These are phyloP conservation scores for Cystobasidium tubakii DNA, from an alignment of 768 basidiomycete genomes.

Conservation along the genomic window DNA sequence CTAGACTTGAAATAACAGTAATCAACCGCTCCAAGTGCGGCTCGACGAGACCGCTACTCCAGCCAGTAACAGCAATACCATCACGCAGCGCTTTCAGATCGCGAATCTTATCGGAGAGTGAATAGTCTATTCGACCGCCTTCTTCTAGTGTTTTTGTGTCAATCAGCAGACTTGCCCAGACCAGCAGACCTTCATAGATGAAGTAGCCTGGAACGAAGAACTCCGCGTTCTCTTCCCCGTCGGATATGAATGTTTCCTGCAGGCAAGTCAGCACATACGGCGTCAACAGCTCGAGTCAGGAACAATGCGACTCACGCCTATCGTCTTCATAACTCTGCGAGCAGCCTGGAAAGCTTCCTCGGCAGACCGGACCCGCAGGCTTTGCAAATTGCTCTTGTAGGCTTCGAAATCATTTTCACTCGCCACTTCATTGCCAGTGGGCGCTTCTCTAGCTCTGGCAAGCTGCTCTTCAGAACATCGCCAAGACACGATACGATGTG, in stretches of 20 bases:
- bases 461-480: constrained; percentile 9
- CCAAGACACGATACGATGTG: constrained; percentile 8
- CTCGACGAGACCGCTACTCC: constrained; percentile 4
- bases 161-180: constrained; percentile 11
- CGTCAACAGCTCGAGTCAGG: background rate
- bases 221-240: background rate
- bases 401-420: background rate
- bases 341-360: constrained; percentile 30
- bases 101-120: constrained; percentile 3
- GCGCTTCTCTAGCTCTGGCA: background rate
- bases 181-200: constrained; percentile 26
- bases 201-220: constrained; percentile 7
- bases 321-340: constrained; percentile 1
- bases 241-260: background rate
- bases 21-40: background rate
- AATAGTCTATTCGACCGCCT: constrained; percentile 11
- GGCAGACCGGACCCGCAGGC: background rate
- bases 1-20: background rate
- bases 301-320: background rate
- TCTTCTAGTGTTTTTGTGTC: constrained; percentile 11
- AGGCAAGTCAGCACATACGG: background rate
- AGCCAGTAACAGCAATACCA: constrained; percentile 16
- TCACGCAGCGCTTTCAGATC: constrained; percentile 21
- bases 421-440: too few relatives aligned
- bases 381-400: background rate